These are phyloP conservation scores for Aureobasidium sp. DNA, from an alignment of 2,329 filamentous ascomycete genomes.

Conservation along the genomic window DNA sequence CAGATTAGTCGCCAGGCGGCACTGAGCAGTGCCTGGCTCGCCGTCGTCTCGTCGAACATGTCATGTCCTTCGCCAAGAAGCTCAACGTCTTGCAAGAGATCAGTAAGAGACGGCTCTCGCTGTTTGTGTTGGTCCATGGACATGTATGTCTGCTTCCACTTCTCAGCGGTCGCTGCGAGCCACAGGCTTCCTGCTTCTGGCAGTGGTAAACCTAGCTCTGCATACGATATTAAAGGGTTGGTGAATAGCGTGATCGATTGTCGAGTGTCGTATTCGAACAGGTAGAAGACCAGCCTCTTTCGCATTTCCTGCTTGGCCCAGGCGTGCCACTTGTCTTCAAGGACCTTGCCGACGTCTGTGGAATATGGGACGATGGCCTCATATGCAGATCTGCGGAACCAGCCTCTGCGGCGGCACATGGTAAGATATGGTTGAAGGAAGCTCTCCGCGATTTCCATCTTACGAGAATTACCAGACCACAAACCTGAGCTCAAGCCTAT, in stretches of 20 bases:
- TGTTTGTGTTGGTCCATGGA: conserved; percentile 27
- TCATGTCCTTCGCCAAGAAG: conserved; percentile 42
- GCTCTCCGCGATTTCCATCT: conserved; percentile 52
- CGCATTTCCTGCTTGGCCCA: conserved; percentile 60
- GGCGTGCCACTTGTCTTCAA: conserved; percentile 55
- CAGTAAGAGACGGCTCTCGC: conserved; percentile 44
- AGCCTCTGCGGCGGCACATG: conserved; percentile 46
- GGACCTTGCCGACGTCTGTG: conserved; percentile 47
- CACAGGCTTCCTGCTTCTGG: conserved; percentile 56
- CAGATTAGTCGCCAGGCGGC: conserved; percentile 58
- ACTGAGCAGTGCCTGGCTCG: conserved; percentile 53
- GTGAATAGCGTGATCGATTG: conserved; percentile 59
- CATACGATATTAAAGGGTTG: conserved; percentile 58
- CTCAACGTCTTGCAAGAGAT: conserved; percentile 49
- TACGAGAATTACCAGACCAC: conserved; percentile 51
- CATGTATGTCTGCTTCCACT: conserved; percentile 57
- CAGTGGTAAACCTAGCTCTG: conserved; percentile 58
- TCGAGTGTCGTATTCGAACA: conserved; percentile 58
- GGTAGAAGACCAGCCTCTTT: conserved; percentile 57
- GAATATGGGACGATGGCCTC: conserved; percentile 39
- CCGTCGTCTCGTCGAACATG: conserved; percentile 48
- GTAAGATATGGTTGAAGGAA: conserved; percentile 47
- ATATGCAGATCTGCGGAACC: conserved; percentile 42
- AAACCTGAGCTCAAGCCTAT: conserved; percentile 45
- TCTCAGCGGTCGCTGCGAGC: conserved; percentile 53